Evolutionary conservation across 2,329 filamentous ascomycete genomes (phyloP), one percentile per base, ranked within the genome.

Genomic region (Diaporthe nobilis): DNA sequence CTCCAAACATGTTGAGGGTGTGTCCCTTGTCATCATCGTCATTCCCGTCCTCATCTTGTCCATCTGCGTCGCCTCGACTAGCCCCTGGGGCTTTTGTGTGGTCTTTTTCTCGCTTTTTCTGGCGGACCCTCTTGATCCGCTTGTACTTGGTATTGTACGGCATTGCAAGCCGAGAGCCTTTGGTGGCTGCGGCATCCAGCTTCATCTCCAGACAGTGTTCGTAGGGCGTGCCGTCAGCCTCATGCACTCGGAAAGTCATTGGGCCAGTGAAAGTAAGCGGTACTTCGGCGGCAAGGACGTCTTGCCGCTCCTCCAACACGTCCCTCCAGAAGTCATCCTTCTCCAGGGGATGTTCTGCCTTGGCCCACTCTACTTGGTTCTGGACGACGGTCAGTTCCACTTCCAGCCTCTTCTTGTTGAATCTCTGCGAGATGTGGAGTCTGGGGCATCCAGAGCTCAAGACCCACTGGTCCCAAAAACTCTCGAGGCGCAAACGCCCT

Each of bases 71-170:
- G 28, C 67, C 73, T 31, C 65, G 22, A 71, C 90, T 90, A 58
- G 87, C 89, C 34, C 88, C 91, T 68, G 90, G 91, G 53, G 90
- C 90, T 53, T 70, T 77, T 31, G 90, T 92, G 76, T 94, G 92
- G 82, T 98, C 95, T 82, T 95, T 95, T 82, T 96, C 92, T 44
- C 94, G 89, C 60, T 77, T 77, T 12, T 72, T 77, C 28, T 77
- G 76, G 37, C 94, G 91, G 76, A 94, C 98, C 63, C 96, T 90
- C 87, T 99, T 99, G 3, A 99, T 89, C 12, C 97, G 93, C 86
- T 98, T 99, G 86, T 99, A 99, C 83, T 99, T 99, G 0, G 97
- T 99, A 81, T 98, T 98, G 85, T 99, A 99, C 0, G 96, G 96
- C 77, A 99, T 98, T 77, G 98, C 96, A 76, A 98, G 94, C 82